phyloP scores from a whole-genome alignment of 495 filamentous ascomycete genomes.

The Penicillium lividum region DNA sequence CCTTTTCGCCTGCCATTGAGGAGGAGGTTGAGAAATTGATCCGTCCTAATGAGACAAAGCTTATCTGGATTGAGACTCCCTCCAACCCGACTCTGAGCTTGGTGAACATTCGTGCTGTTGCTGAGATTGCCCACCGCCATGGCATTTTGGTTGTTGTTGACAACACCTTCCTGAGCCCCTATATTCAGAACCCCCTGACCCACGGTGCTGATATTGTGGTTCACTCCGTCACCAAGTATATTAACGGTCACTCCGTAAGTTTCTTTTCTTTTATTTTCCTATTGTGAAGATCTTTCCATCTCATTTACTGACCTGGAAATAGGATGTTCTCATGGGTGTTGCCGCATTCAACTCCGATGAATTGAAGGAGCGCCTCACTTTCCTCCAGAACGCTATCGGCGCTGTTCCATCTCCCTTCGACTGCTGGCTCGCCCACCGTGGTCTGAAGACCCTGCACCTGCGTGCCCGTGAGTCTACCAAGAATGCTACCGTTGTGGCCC shows the following conservation, averaged over 20 bases:
- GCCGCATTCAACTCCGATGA: conserved; percentile 90
- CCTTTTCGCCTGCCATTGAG: conserved; percentile 90
- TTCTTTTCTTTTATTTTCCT: neutral
- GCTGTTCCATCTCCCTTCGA: conserved; percentile 94
- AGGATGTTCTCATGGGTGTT: conserved; percentile 97
- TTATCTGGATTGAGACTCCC: conserved; percentile 96
- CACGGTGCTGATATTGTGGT: conserved; percentile 97
- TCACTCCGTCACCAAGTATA: conserved; percentile 99
- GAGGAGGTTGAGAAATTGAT: conserved; percentile 81
- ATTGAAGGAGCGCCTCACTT: conserved; percentile 73
- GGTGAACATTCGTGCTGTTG: conserved; percentile 87
- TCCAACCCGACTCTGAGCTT: conserved; percentile 91
- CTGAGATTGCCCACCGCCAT: conserved; percentile 77
- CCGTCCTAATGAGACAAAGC: conserved; percentile 76
- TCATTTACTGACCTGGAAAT: neutral
- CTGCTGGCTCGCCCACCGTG: conserved; percentile 98
- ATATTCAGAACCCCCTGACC: conserved; percentile 92
- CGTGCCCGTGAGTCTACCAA: conserved; percentile 79
- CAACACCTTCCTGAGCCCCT: conserved; percentile 96
- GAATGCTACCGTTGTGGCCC: conserved; percentile 79
- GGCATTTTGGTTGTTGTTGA: conserved; percentile 95
- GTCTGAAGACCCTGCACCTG: conserved; percentile 94
- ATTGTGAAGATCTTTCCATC: neutral
- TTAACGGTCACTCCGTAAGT: conserved; percentile 84
- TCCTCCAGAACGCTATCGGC: conserved; percentile 97